Conservation (phyloP, 2,329 filamentous ascomycete genomes). For the Rutstroemia sp. region DNA sequence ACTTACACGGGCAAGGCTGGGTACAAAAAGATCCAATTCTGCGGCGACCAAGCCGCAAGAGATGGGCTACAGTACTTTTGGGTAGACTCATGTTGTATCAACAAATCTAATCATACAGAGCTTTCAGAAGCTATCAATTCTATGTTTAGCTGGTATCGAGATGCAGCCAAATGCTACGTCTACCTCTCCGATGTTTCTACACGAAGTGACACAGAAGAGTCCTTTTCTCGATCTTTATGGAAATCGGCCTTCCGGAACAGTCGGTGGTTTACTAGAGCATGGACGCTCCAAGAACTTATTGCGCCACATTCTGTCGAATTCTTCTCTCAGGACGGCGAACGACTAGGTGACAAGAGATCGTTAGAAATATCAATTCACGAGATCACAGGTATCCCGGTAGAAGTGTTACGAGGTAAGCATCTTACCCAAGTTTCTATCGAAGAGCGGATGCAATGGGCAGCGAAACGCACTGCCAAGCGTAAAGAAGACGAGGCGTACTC, state of each 20-base stretch:
- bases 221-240: constrained; percentile 14
- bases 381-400: not conserved
- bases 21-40: too few species aligned
- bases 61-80: too few species aligned
- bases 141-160: constrained; percentile 15
- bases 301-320: not conserved
- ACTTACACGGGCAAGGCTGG: constrained; percentile 12
- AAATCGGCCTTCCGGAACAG: not conserved
- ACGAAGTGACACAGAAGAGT: not conserved
- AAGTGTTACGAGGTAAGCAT: too few species aligned
- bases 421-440: too few species aligned
- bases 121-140: too few species aligned
- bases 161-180: constrained; percentile 13
- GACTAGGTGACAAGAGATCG: not conserved
- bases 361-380: not conserved
- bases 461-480: too few species aligned
- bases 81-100: too few species aligned
- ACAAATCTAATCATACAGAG: too few species aligned
- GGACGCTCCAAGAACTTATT: not conserved
- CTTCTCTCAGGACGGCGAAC: not conserved
- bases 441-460: too few species aligned
- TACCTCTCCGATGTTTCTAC: constrained; percentile 14
- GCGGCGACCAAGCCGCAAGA: constrained; percentile 10
- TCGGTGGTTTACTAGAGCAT: not conserved
- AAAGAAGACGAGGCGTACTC: too few species aligned